phyloP scores from a whole-genome alignment of 2,329 filamentous ascomycete species.

The Geosmithia flava region DNA sequence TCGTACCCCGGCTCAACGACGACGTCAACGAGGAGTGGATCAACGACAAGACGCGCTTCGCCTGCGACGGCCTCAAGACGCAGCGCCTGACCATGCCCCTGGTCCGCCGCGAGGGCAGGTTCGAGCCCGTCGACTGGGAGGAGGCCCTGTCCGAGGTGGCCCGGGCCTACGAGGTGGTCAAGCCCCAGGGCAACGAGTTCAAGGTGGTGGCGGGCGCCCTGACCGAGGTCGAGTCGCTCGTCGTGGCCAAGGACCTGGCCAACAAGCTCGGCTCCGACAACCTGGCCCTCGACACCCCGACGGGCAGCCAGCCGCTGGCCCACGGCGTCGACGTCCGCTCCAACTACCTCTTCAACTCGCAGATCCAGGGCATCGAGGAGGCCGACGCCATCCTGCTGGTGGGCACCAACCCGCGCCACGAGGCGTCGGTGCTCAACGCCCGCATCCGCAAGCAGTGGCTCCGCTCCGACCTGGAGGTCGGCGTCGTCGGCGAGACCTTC shows the following conservation, averaged over 20 bases:
- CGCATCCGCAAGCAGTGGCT: conserved; percentile 98
- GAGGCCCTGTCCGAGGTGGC: conserved; percentile 83
- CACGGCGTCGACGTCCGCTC: conserved; percentile 90
- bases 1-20: conserved; percentile 87
- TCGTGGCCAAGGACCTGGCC: conserved; percentile 92
- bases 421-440: conserved; percentile 89
- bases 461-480: conserved; percentile 86
- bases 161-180: conserved; percentile 64
- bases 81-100: conserved; percentile 90
- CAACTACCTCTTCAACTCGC: conserved; percentile 96
- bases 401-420: conserved; percentile 89
- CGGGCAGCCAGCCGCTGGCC: conserved; percentile 70
- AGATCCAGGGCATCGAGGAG: conserved; percentile 85
- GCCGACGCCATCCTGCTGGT: conserved; percentile 86
- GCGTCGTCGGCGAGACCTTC: conserved; percentile 80
- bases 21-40: conserved; percentile 99
- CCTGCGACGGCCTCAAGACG: conserved; percentile 91
- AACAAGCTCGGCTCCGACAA: conserved; percentile 97
- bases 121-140: conserved; percentile 84
- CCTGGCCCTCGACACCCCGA: conserved; percentile 80
- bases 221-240: conserved; percentile 82
- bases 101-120: conserved; percentile 78
- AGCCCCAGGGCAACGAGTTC: conserved; percentile 85
- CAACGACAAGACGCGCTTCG: conserved; percentile 95
- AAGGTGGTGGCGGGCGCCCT: conserved; percentile 89